phyloP scores from a whole-genome alignment of 345 rosid genomes.

The Hevea brasiliensis region DNA sequence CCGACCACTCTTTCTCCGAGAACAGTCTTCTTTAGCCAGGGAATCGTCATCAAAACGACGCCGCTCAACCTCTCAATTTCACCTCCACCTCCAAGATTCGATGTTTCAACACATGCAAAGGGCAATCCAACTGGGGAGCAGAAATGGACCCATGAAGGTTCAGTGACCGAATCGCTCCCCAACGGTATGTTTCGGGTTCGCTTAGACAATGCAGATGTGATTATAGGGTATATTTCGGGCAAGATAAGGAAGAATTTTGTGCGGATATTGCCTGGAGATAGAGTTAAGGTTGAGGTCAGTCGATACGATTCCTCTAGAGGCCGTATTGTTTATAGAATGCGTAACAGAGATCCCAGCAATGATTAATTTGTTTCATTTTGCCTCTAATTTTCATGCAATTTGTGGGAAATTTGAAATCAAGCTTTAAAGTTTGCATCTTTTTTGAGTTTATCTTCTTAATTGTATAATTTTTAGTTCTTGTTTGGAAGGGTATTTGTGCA shows the following conservation, averaged over 20 bases:
- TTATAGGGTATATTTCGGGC: conserved; percentile 90
- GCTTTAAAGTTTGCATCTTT: neutral
- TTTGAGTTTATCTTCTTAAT: neutral
- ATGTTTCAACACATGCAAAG: conserved; percentile 1
- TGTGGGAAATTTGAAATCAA: neutral
- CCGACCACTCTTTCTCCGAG: conserved; percentile 7
- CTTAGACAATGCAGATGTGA: conserved; percentile 55
- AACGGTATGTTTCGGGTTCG: conserved; percentile 71
- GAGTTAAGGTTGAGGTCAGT: conserved; percentile 81
- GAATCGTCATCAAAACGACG: neutral
- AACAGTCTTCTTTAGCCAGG: neutral
- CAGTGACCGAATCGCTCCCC: conserved; percentile 53
- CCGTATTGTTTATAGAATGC: conserved; percentile 63
- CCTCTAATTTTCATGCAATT: too few relatives aligned
- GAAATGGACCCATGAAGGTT: conserved; percentile 59
- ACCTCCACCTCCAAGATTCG: neutral
- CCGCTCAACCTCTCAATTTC: neutral
- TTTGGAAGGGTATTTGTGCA: too few relatives aligned
- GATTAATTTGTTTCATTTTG: neutral
- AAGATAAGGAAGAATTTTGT: conserved; percentile 85
- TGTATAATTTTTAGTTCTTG: neutral
- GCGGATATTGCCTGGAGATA: conserved; percentile 83
- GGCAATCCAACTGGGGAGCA: conserved; percentile 30
- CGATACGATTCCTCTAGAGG: conserved; percentile 81
- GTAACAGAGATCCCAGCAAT: conserved; percentile 33